These are phyloP conservation scores for Pilasporangium apinafurcum DNA, from an alignment of 352 stramenopile species.

Conservation along the genomic window DNA sequence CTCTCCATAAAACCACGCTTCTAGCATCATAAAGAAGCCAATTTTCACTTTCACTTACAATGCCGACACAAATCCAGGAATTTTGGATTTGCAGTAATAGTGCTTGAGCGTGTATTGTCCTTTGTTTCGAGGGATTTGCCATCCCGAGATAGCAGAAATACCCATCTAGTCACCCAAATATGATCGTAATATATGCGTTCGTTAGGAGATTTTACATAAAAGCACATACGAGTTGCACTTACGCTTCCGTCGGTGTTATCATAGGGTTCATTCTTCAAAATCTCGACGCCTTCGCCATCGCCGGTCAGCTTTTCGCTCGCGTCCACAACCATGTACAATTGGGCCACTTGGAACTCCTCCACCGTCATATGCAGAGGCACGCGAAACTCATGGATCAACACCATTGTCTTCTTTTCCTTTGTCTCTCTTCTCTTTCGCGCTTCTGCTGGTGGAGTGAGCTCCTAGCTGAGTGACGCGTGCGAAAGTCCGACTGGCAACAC, in stretches of 20 bases:
- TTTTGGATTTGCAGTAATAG: constrained; percentile 85
- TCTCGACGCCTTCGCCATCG: constrained; percentile 80
- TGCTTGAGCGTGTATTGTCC: constrained; percentile 87
- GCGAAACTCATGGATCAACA: constrained; percentile 85
- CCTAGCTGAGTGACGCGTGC: too few species aligned
- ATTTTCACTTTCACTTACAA: too few species aligned
- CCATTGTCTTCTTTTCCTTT: too few species aligned
- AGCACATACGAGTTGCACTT: constrained; percentile 3
- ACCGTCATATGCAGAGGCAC: constrained; percentile 84
- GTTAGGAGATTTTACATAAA: not conserved
- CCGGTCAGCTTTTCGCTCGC: constrained; percentile 81
- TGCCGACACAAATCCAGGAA: constrained; percentile 70
- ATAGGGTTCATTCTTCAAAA: constrained; percentile 83
- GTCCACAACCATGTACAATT: constrained; percentile 86
- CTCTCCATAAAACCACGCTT: not conserved
- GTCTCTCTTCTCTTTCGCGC: too few species aligned
- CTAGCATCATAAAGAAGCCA: too few species aligned
- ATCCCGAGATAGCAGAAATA: constrained; percentile 69
- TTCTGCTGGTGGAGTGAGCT: too few species aligned
- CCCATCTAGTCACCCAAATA: too few species aligned
- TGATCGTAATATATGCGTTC: too few species aligned
- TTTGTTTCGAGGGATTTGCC: constrained; percentile 65
- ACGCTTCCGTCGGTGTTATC: constrained; percentile 78
- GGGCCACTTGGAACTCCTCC: constrained; percentile 79
- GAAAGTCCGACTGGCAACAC: too few species aligned